These are phyloP conservation scores for Cerrena zonata DNA, from an alignment of 1,284 basidiomycete genomes.

Conservation along the genomic window DNA sequence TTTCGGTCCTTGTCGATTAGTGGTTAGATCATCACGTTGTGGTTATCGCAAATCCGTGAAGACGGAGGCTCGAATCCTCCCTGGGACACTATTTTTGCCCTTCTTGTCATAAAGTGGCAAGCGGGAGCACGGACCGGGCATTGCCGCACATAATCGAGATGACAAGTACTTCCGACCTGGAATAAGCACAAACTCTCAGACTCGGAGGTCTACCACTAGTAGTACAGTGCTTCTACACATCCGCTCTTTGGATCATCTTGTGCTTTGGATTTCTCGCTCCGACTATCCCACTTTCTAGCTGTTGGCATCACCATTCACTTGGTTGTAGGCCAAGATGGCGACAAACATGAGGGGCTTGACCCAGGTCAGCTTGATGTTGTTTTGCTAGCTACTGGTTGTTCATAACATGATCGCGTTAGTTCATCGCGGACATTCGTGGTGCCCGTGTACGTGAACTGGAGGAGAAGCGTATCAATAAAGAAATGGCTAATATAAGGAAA, in stretches of 20 bases:
- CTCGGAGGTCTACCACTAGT: too few species aligned
- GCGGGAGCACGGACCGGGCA: background rate
- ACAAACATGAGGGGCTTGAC: conserved; percentile 85
- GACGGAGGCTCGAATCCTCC: background rate
- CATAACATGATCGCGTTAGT: conserved; percentile 44
- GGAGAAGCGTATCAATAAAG: conserved; percentile 97
- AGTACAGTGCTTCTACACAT: too few species aligned
- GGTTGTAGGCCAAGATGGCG: conserved; percentile 52
- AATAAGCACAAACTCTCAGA: background rate
- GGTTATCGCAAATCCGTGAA: background rate
- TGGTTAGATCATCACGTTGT: background rate
- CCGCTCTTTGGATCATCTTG: too few species aligned
- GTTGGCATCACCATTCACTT: too few species aligned
- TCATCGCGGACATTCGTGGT: conserved; percentile 96
- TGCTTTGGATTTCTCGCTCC: too few species aligned
- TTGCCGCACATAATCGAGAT: background rate
- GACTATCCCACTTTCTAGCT: too few species aligned
- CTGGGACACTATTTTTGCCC: background rate
- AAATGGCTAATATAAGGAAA: conserved; percentile 99
- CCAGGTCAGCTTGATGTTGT: conserved; percentile 49
- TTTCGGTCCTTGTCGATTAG: background rate
- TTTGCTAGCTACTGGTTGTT: background rate
- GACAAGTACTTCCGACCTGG: background rate
- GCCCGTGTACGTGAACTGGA: conserved; percentile 84
- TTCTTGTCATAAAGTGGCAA: background rate